Base-by-base conservation (phyloP, 2,329 filamentous ascomycete species). In the Neoscytalidium dimidiatum region DNA sequence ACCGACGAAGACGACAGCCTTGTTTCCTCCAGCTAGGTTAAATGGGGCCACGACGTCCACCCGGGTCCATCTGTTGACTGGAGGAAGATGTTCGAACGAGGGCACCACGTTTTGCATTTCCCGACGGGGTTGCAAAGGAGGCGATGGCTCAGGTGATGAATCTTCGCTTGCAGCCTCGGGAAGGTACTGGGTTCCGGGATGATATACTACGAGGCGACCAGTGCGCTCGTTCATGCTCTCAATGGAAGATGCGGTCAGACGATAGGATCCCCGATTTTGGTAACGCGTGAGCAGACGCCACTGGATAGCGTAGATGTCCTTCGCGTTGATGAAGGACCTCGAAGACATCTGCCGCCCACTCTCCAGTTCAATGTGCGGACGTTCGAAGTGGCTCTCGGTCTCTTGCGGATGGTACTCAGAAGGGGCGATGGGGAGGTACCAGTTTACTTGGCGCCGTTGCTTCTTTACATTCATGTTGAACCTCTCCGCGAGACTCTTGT, bases 281-380 rank as follows among this genome's bases (percentile, higher is more conserved):
- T 49, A 62, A 4, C 57, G 57, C 13, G 19, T 28, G n/a, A 78
- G 65, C 28, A 70, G 62, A 7, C 68, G 66, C 71, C 72, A 73
- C 8, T 75, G 69, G 56, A 76, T 72, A 43, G 71, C 71, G 67
- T 77, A 77, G 1, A 77, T 69, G 57, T 75, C 68, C 11, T 73
- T 70, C 14, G 76, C 70, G 48, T 77, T 75, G 29, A 76, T 74
- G 61, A 75, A 76, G 1, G 73, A 76, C 11, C 74, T 69, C 68
- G 72, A 73, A 19, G 71, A 70, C 31, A 78, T 66, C 1, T 62
- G 66, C 1, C 70, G 71, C 13, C 67, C 70, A 11, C 68, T 57
- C 11, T 68, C 68, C 17, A 78, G 51, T n/a, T 28, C 43, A 8
- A 64, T 57, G 19, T 19, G 49, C 5, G 51, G 51, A 11, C 14